Evolutionary conservation across 2,329 filamentous ascomycete genomes (phyloP).

Genomic region (Ramichloridium luteum): DNA sequence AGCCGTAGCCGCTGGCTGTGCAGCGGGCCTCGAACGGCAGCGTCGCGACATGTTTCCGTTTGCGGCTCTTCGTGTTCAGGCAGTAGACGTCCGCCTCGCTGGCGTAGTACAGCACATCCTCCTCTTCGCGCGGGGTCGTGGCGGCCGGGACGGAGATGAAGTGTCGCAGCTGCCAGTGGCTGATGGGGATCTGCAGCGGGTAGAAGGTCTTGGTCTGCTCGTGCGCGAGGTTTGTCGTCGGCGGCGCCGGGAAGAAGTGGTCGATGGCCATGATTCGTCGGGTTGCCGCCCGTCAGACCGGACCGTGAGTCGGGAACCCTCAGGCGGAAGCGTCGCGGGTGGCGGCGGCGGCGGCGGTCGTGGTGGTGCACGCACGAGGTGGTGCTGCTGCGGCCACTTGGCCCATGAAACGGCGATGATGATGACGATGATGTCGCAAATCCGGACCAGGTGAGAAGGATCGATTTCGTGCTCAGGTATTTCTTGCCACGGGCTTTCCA

Average conservation of each 20-base stretch:
- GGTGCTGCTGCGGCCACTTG: too few species aligned
- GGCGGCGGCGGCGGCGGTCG: too few species aligned
- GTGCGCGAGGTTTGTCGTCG: conserved; percentile 32
- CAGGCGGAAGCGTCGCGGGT: too few species aligned
- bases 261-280: conserved; percentile 11
- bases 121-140: conserved; percentile 16
- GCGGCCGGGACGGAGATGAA: conserved; percentile 61
- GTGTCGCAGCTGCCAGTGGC: conserved; percentile 81
- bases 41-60: conserved; percentile 63
- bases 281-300: too few species aligned
- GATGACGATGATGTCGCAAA: too few species aligned
- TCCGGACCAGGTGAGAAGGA: too few species aligned
- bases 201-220: conserved; percentile 35
- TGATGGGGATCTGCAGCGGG: conserved; percentile 41
- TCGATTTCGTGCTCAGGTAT: too few species aligned
- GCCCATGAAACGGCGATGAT: too few species aligned
- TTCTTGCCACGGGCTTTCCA: too few species aligned
- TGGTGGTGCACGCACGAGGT: too few species aligned
- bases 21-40: conserved; percentile 60
- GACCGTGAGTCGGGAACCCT: too few species aligned
- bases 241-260: conserved; percentile 1
- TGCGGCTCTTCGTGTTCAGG: conserved; percentile 53
- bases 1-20: conserved; percentile 73
- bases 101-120: conserved; percentile 76
- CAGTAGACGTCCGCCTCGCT: conserved; percentile 50